These are phyloP conservation scores for Penicillium sp. DNA, from an alignment of 2,329 filamentous ascomycete genomes.

Conservation along the genomic window DNA sequence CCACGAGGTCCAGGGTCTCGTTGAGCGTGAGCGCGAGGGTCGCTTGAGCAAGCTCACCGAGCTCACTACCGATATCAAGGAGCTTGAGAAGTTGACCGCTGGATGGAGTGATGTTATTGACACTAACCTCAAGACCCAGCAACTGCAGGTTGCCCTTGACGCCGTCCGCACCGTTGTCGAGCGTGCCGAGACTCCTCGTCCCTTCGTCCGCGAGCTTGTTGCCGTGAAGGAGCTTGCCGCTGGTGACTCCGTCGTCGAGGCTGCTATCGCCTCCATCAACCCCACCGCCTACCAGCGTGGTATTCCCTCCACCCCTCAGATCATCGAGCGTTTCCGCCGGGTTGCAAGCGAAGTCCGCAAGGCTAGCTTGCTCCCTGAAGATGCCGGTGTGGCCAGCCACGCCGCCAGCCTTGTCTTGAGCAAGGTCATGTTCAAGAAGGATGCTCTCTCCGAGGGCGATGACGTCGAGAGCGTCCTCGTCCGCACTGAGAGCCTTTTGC, in stretches of 20 bases:
- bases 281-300: slow-evolving; percentile 91
- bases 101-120: slow-evolving; percentile 93
- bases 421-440: slow-evolving; percentile 96
- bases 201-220: slow-evolving; percentile 89
- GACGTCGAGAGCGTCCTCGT: slow-evolving; percentile 94
- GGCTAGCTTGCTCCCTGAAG: slow-evolving; percentile 85
- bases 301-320: slow-evolving; percentile 76
- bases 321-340: slow-evolving; percentile 93
- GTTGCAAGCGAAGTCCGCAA: slow-evolving; percentile 93
- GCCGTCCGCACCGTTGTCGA: slow-evolving; percentile 83
- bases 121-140: slow-evolving; percentile 87
- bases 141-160: slow-evolving; percentile 93
- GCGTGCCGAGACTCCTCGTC: slow-evolving; percentile 70
- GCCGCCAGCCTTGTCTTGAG: slow-evolving; percentile 86
- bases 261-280: slow-evolving; percentile 95
- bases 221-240: slow-evolving; percentile 89
- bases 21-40: slow-evolving; percentile 85
- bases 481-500: slow-evolving; percentile 82
- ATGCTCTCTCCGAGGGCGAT: slow-evolving; percentile 75
- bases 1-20: slow-evolving; percentile 72
- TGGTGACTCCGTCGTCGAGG: slow-evolving; percentile 82
- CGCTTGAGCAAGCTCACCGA: slow-evolving; percentile 83
- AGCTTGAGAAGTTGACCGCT: slow-evolving; percentile 82
- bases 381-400: slow-evolving; percentile 92
- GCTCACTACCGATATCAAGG: slow-evolving; percentile 73